Evolutionary conservation across 305 asterid genomes (phyloP).

Genomic region (Fraxinus albicans): DNA sequence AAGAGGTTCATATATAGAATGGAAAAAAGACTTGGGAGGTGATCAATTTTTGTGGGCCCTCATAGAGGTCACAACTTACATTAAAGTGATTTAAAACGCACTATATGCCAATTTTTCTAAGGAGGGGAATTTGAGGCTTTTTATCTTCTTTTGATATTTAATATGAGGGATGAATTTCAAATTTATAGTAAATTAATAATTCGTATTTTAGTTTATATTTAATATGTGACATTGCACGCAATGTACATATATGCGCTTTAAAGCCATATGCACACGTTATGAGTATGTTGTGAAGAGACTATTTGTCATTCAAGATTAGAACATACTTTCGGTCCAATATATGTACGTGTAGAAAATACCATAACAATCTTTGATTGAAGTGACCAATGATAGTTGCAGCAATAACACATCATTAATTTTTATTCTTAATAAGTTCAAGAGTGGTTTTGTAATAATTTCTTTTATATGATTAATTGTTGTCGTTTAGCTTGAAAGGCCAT

Average conservation of each 20-base stretch:
- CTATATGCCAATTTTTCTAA: background rate
- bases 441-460: background rate
- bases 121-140: background rate
- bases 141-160: background rate
- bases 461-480: background rate
- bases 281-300: background rate
- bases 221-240: background rate
- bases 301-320: background rate
- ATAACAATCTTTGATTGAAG: background rate
- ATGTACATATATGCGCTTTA: background rate
- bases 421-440: background rate
- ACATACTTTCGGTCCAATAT: background rate
- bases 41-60: background rate
- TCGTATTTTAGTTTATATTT: background rate
- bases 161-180: background rate
- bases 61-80: background rate
- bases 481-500: background rate
- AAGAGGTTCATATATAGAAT: conserved; percentile 5
- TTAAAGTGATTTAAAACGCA: background rate
- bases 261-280: background rate
- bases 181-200: background rate
- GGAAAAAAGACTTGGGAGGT: background rate
- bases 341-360: background rate
- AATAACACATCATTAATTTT: background rate
- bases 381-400: background rate